These are phyloP conservation scores for Lasiosphaeria hispida DNA, from an alignment of 495 filamentous ascomycete species.

Conservation along the genomic window DNA sequence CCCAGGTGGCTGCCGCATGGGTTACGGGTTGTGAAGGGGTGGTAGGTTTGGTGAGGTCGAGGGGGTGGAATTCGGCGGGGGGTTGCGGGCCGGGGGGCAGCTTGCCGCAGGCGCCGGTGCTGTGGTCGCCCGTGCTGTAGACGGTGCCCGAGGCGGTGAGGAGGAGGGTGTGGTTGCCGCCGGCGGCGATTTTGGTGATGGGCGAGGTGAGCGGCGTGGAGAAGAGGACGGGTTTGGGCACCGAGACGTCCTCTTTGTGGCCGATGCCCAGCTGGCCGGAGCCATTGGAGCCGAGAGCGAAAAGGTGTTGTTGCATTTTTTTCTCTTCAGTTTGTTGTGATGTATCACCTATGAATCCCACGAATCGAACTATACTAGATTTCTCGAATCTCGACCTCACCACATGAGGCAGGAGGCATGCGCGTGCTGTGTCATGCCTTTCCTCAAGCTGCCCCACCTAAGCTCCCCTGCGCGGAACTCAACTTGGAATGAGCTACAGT, in stretches of 20 bases:
- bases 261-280: conserved; percentile 82
- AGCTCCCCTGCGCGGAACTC: too few relatives aligned
- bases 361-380: too few relatives aligned
- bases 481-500: too few relatives aligned
- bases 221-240: conserved; percentile 60
- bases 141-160: conserved; percentile 56
- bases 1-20: conserved; percentile 71
- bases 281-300: conserved; percentile 89
- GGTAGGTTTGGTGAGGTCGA: conserved; percentile 14
- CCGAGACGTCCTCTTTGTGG: conserved; percentile 69
- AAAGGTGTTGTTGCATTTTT: conserved; percentile 43
- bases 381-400: too few relatives aligned
- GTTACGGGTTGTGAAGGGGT: conserved; percentile 16
- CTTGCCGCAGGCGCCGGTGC: conserved; percentile 53
- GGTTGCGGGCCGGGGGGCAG: conserved; percentile 7
- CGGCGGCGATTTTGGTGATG: conserved; percentile 53
- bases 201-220: conserved; percentile 13
- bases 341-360: not conserved
- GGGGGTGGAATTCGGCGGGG: conserved; percentile 19
- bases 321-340: not conserved
- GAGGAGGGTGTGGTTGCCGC: conserved; percentile 86
- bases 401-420: not conserved
- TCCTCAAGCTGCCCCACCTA: not conserved
- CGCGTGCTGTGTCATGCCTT: not conserved
- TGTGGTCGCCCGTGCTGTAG: conserved; percentile 61